Evolutionary conservation across 345 rosid species (phyloP), one percentile per base, ranked within the genome.

Genomic region (Hypericum androsaemum): DNA sequence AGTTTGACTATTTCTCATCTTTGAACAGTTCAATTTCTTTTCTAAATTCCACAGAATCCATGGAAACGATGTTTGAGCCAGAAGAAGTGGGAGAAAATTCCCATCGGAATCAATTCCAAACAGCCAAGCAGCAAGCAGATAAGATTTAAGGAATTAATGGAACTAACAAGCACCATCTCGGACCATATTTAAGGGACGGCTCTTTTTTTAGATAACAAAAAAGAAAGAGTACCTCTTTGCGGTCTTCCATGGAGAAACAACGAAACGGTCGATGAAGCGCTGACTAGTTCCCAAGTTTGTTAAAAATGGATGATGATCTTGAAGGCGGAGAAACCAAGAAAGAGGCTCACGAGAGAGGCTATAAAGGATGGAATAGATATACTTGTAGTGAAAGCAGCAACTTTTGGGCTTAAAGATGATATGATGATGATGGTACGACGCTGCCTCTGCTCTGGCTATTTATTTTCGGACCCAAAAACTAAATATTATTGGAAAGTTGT

Each of bases 161-260:
- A 8, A 10, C 37, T 14, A 40, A n/a, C 3, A 42, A 11, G 7
- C 4, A 17, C 6, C 6, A 12, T 32, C 44, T 14, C 12, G n/a
- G n/a, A 14, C 15, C 8, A 39, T 9, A 41, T 5, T 32, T 41
- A 10, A 17, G 8, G 6, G 12, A 16, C 7, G 10, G 32, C 14
- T 36, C 6, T n/a, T 12, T 49, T 44, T 28, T 39, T 15, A 8
- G 28, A 14, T 16, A 51, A 12, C 5, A 5, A 42, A 39, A 52
- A n/a, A 43, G 12, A 6, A 7, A 42, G 2, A 1, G 8, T 55
- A 63, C 67, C 67, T 57, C 67, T 36, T 63, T 63, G 14, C 50
- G 67, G 44, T 63, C 67, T 40, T 63, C 67, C 67, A 63, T 63
- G 28, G 12, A 8, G 12, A 42, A 35, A 55, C 38, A 17, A 40